Evolutionary conservation across 257 asterid genomes (phyloP), one percentile per base, ranked within the genome.

Genomic region (Lycium ferocissimum): DNA sequence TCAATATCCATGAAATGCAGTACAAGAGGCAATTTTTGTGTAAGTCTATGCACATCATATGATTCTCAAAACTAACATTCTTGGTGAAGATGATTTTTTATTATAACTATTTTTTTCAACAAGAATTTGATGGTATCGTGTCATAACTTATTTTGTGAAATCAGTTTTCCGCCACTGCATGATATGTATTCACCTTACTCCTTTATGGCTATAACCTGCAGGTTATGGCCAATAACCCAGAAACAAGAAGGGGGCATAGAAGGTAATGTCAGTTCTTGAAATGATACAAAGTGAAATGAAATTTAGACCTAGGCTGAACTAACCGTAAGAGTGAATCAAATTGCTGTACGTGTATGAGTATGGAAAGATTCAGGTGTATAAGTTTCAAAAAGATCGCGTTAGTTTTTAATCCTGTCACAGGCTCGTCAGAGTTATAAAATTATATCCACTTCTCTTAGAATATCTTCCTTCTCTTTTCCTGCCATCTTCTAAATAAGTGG

Each of bases 151-250:
- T 22, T 20, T 20, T 3, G 9, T 62, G 15, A 9, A 7, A 62
- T 37, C 37, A 62, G 33, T 3, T 62, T 62, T 61, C 10, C 59
- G 2, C 37, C 2, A 20, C 69, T 22, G 22, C 70, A 78, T 78
- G 8, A 20, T 51, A 17, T 14, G 38, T 13, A 79, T 9, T 7
- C 12, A 7, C 62, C 49, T 51, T 79, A 33, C 13, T 37, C 15
- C 10, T 63, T 67, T 62, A 14, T 66, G 58, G 4, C 5, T 26
- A 17, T 58, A 13, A 33, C 18, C 73, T 63, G 3, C 80, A 85
- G 85, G 22, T 47, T 59, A 67, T 85, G 84, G 84, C 84, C 5
- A 56, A 40, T 14, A 57, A 85, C 33, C 80, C 79, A 51, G 79
- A 54, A 22, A 65, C 82, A 20, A 85, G 65, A 62, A 61, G 63